Evolutionary conservation across 768 basidiomycete species (phyloP).

Genomic region (Mycena galopus): DNA sequence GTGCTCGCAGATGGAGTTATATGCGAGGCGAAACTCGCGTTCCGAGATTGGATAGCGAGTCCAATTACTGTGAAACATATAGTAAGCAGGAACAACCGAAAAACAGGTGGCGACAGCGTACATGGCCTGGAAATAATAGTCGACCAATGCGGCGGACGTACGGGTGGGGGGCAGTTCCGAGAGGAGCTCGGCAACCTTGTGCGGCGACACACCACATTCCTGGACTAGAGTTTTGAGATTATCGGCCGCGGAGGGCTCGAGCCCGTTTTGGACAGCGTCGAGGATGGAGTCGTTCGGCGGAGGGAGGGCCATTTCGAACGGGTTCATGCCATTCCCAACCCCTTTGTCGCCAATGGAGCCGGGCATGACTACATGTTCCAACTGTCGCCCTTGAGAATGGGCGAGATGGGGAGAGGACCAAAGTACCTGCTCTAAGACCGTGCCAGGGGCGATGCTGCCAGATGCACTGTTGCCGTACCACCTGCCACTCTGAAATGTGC

Average conservation of each 20-base stretch:
- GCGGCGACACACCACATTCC: constrained; percentile 93
- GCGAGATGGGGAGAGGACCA: not conserved
- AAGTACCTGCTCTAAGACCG: constrained; percentile 83
- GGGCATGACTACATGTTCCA: constrained; percentile 67
- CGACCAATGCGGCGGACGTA: constrained; percentile 82
- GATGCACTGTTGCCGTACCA: constrained; percentile 90
- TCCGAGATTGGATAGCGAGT: constrained; percentile 94
- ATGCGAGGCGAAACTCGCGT: constrained; percentile 81
- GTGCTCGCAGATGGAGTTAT: constrained; percentile 72
- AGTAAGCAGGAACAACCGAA: constrained; percentile 6
- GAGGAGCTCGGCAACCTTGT: constrained; percentile 90
- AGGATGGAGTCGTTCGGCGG: constrained; percentile 49
- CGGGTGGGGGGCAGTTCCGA: constrained; percentile 88
- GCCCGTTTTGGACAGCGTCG: constrained; percentile 59
- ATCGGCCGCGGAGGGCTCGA: constrained; percentile 76
- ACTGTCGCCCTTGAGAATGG: constrained; percentile 47
- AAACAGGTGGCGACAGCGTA: constrained; percentile 49
- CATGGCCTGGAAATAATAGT: constrained; percentile 86
- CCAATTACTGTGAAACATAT: constrained; percentile 78
- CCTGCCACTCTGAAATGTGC: constrained; percentile 85
- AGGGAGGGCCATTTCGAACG: constrained; percentile 21
- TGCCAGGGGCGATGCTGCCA: constrained; percentile 84
- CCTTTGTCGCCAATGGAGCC: constrained; percentile 39
- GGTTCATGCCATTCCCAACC: not conserved
- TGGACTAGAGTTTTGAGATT: constrained; percentile 88